A percentile compares a stretch with the other conserved stretches of the same genome.
Conservation (phyloP, 176 grass and related monocot species). For the Musa itinerans region DNA sequence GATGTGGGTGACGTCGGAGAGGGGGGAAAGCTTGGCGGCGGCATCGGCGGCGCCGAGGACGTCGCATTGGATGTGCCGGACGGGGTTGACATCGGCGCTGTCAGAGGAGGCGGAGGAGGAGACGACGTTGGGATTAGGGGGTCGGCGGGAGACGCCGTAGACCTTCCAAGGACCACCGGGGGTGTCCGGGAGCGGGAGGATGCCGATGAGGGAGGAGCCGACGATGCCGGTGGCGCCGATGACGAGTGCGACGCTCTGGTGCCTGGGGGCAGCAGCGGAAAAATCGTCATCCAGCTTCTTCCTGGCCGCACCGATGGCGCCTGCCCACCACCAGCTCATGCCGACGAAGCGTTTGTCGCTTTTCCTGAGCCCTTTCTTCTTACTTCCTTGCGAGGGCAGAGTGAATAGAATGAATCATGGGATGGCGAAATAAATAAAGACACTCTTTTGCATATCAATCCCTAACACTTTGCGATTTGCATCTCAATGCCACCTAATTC, state of each 20-base stretch:
- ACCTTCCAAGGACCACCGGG: slow-evolving; percentile 41
- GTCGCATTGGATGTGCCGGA: slow-evolving; percentile 1
- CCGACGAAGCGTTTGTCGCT: not conserved
- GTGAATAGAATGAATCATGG: too few relatives aligned
- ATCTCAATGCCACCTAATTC: too few relatives aligned
- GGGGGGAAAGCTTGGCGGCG: not conserved
- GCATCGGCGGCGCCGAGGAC: not conserved
- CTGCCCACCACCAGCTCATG: slow-evolving; percentile 94
- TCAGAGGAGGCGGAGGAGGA: not conserved
- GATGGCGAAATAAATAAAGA: too few relatives aligned
- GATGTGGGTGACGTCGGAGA: not conserved
- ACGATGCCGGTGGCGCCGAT: slow-evolving; percentile 67
- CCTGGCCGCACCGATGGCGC: slow-evolving; percentile 66
- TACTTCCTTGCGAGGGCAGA: too few relatives aligned
- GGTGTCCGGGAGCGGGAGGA: slow-evolving; percentile 69
- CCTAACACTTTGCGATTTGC: too few relatives aligned
- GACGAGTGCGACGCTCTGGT: slow-evolving; percentile 57
- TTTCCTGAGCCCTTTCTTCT: not conserved
- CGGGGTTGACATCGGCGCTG: not conserved
- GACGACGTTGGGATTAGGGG: slow-evolving; percentile 10
- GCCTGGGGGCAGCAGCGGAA: slow-evolving; percentile 14
- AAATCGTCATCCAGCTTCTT: slow-evolving; percentile 53
- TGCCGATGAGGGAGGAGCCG: slow-evolving; percentile 60
- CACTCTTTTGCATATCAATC: too few relatives aligned
- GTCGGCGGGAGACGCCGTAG: slow-evolving; percentile 35